Evolutionary conservation across 2,329 filamentous ascomycete species (phyloP).

Genomic region (Penicillium sp.): DNA sequence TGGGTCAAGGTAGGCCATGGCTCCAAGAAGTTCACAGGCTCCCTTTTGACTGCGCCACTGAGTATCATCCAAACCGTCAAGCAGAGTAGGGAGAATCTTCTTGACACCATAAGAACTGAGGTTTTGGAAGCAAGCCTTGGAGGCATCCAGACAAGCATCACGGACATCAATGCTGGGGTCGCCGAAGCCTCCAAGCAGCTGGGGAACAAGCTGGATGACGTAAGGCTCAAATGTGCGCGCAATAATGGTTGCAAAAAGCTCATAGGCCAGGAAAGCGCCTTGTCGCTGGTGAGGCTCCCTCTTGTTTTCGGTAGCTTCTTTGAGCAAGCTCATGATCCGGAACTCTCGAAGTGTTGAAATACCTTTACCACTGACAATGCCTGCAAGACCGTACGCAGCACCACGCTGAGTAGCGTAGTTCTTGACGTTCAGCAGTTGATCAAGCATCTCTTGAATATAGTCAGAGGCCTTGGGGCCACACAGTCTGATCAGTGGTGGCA

Average conservation of each 20-base stretch:
- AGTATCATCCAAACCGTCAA: conserved; percentile 88
- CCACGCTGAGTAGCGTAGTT: conserved; percentile 91
- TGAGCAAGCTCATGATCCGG: conserved; percentile 78
- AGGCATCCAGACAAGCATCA: conserved; percentile 86
- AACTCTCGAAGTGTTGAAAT: conserved; percentile 79
- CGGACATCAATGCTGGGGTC: conserved; percentile 86
- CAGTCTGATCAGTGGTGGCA: conserved; percentile 84
- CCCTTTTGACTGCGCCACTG: conserved; percentile 99
- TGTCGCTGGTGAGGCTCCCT: conserved; percentile 88
- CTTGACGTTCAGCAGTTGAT: conserved; percentile 80
- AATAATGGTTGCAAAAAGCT: conserved; percentile 81
- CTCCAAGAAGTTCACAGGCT: conserved; percentile 91
- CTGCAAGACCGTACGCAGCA: conserved; percentile 90
- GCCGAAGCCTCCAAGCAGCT: conserved; percentile 84
- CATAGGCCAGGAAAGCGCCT: conserved; percentile 84
- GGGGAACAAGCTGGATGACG: conserved; percentile 90
- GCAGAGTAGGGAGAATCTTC: conserved; percentile 83
- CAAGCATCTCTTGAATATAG: conserved; percentile 78
- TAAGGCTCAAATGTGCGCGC: conserved; percentile 93
- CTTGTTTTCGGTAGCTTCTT: conserved; percentile 86
- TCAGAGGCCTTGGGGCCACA: conserved; percentile 73
- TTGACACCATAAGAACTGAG: conserved; percentile 96
- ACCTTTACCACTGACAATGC: conserved; percentile 84
- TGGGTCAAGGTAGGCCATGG: conserved; percentile 97
- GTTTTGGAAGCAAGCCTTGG: conserved; percentile 90